Percentiles rank a stretch among this genome's conserved stretches.
phyloP scores from a whole-genome alignment of 208 protist genomes.

The Vickermania ingenoplastis region DNA sequence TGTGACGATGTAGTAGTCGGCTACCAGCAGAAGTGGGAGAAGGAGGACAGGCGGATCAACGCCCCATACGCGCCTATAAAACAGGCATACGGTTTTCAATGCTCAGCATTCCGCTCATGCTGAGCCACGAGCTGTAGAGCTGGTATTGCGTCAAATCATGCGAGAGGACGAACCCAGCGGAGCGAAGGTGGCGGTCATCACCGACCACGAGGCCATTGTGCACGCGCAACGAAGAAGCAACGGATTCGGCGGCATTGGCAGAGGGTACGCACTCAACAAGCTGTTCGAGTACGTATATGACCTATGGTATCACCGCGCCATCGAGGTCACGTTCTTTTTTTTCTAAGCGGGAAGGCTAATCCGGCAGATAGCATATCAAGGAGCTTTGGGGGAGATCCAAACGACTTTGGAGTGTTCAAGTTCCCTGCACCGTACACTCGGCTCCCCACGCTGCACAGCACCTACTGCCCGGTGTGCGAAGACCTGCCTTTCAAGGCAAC shows the following conservation, averaged over 20 bases:
- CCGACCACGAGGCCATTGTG: slow-evolving; percentile 1
- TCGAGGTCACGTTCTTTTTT: too few species aligned
- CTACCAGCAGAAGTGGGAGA: slow-evolving; percentile 1
- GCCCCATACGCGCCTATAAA: neutral
- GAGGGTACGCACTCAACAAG: slow-evolving; percentile 1
- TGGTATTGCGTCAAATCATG: neutral
- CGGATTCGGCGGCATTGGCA: slow-evolving; percentile 1
- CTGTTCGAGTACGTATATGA: slow-evolving; percentile 3
- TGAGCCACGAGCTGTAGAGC: neutral
- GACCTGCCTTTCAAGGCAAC: neutral
- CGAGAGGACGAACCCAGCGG: neutral
- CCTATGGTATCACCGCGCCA: too few species aligned
- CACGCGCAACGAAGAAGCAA: neutral
- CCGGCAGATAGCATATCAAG: neutral
- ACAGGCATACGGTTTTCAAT: neutral
- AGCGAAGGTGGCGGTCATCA: neutral
- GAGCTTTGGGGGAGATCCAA: neutral
- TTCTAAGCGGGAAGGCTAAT: neutral
- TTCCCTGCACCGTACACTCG: neutral
- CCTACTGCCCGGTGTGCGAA: neutral
- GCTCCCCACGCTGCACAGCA: neutral
- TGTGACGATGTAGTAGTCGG: neutral
- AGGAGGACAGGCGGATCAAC: neutral
- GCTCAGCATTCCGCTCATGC: slow-evolving; percentile 1
- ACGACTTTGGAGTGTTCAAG: slow-evolving; percentile 1